Evolutionary conservation across 371 early-diverging fungal genomes (phyloP).

Genomic region (Umbelopsis sp.): DNA sequence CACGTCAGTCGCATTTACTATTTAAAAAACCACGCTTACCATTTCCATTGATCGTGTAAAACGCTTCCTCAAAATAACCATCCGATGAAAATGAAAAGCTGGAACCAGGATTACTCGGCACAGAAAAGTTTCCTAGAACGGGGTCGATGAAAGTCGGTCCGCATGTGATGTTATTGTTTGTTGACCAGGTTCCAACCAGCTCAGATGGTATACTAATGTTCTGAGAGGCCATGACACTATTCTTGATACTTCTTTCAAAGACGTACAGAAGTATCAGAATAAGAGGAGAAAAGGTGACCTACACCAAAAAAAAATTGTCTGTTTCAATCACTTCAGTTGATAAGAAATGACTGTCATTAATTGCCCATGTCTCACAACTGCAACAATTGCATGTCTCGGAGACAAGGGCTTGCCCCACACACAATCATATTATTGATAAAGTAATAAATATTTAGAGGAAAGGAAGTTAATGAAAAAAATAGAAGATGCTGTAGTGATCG

Average conservation of each 20-base stretch:
- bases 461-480: background rate
- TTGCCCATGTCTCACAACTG: background rate
- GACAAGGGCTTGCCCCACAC: background rate
- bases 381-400: background rate
- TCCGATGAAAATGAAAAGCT: conserved; percentile 11
- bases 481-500: too few relatives aligned
- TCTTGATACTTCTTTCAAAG: background rate
- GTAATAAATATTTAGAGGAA: background rate
- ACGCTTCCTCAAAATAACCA: conserved; percentile 22
- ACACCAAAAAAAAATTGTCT: background rate
- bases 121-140: conserved; percentile 3
- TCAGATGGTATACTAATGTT: conserved; percentile 1
- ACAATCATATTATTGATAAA: background rate
- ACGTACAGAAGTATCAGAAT: background rate
- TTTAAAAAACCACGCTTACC: background rate
- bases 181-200: conserved; percentile 21
- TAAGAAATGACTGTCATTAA: background rate
- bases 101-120: conserved; percentile 7
- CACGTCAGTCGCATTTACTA: too few relatives aligned
- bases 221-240: background rate
- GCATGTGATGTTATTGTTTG: conserved; percentile 3
- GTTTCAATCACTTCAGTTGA: background rate
- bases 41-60: conserved; percentile 15
- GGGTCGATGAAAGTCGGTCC: conserved; percentile 18
- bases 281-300: background rate